A percentile compares a stretch with the other conserved stretches of the same genome.
phyloP scores from a whole-genome alignment of 768 basidiomycete species.

The Trametes cingulata region DNA sequence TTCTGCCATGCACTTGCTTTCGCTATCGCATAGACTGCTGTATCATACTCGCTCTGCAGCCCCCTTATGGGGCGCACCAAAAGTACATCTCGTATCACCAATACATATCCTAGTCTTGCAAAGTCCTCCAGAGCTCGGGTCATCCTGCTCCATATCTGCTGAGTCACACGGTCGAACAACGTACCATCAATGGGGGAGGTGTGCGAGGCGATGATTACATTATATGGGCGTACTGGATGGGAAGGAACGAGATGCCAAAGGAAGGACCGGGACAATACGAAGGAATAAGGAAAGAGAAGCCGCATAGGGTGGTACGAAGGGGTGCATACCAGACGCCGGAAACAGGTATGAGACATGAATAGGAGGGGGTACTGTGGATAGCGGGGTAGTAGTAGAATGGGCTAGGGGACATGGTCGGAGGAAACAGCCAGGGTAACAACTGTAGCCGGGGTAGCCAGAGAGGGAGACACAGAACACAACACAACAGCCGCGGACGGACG shows the following conservation, averaged over 20 bases:
- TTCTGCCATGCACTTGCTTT: constrained; percentile 3
- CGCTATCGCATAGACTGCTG: constrained; percentile 9
- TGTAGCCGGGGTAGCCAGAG: not conserved
- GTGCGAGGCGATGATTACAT: constrained; percentile 3
- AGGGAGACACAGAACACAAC: not conserved
- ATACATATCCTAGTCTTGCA: constrained; percentile 9
- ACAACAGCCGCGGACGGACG: constrained; percentile 4
- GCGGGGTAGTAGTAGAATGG: not conserved
- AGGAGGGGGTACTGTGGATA: not conserved
- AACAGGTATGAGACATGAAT: constrained; percentile 4
- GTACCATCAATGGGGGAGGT: too few relatives aligned
- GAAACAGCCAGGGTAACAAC: not conserved
- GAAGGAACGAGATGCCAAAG: constrained; percentile 1
- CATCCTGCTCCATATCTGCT: too few relatives aligned
- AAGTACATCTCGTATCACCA: constrained; percentile 9
- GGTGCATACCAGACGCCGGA: constrained; percentile 3
- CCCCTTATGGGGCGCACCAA: not conserved
- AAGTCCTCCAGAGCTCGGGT: not conserved
- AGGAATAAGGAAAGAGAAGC: not conserved
- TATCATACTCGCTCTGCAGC: constrained; percentile 13
- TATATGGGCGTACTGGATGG: not conserved
- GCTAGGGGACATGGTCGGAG: not conserved
- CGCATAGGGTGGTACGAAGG: not conserved
- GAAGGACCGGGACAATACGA: not conserved
- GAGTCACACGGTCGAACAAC: too few relatives aligned